Conservation (phyloP, 2,329 filamentous ascomycete genomes). For the Fusarium longipes region DNA sequence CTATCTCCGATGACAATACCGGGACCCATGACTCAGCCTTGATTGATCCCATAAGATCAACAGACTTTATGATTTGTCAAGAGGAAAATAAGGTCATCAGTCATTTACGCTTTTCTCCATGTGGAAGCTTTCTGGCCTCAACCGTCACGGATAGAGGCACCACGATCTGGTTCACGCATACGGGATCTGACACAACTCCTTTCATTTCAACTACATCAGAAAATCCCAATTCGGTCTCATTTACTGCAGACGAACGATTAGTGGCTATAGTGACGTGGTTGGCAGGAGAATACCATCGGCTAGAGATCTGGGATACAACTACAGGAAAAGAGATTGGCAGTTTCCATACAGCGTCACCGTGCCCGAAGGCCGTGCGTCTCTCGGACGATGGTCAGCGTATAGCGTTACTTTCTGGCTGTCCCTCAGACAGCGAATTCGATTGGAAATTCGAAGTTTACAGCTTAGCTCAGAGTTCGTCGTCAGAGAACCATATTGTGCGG, state of each 20-base stretch:
- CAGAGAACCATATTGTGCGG: background rate
- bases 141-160: background rate
- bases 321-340: background rate
- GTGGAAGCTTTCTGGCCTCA: background rate
- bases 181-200: background rate
- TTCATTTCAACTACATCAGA: no score
- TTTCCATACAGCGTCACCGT: no score
- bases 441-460: no score
- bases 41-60: background rate
- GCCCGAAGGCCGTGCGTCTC: no score
- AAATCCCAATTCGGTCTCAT: background rate
- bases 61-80: background rate
- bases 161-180: background rate
- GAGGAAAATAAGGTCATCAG: no score
- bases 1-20: background rate
- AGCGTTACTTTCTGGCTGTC: no score
- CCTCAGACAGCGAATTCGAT: no score
- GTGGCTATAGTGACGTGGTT: no score
- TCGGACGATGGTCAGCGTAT: background rate
- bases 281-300: no score
- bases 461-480: background rate
- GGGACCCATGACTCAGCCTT: background rate
- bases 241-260: background rate
- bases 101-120: background rate
- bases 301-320: background rate